Evolutionary conservation across 2,329 filamentous ascomycete genomes (phyloP).

Genomic region (Curvularia sp.): DNA sequence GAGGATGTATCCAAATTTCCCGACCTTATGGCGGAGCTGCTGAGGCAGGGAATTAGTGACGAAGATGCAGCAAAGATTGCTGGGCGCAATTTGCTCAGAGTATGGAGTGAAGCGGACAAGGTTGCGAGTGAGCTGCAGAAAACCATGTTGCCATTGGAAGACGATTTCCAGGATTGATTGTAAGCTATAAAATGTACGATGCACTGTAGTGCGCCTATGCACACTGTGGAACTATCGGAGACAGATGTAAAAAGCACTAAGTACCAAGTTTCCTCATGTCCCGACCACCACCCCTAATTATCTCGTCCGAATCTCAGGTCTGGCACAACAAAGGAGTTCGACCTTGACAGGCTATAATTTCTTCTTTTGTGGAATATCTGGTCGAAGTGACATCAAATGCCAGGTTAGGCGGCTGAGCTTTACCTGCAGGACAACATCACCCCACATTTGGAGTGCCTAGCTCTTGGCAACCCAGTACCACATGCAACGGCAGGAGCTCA

Average conservation of each 20-base stretch:
- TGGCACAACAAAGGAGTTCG: not conserved
- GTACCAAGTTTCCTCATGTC: not conserved
- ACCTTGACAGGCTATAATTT: not conserved
- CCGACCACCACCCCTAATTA: not conserved
- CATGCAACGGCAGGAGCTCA: conserved; percentile 3
- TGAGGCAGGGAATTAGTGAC: conserved; percentile 76
- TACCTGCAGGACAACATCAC: conserved; percentile 21
- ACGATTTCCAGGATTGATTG: conserved; percentile 31
- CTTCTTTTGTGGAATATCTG: not conserved
- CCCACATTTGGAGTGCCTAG: conserved; percentile 29
- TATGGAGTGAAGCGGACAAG: conserved; percentile 80
- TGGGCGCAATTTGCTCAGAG: conserved; percentile 80
- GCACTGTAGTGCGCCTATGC: not conserved
- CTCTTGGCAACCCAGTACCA: conserved; percentile 22
- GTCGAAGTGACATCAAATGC: not conserved
- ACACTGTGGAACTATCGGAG: not conserved
- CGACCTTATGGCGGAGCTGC: conserved; percentile 74
- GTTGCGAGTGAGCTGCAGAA: conserved; percentile 72
- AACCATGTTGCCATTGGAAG: conserved; percentile 53
- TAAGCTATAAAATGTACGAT: not conserved
- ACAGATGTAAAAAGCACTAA: not conserved
- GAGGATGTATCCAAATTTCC: conserved; percentile 88
- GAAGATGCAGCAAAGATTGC: conserved; percentile 75
- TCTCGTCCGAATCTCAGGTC: not conserved
- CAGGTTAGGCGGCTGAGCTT: conserved; percentile 15